A percentile compares a stretch with the other conserved stretches of the same genome.
phyloP scores from a whole-genome alignment of 2,329 filamentous ascomycete species.

The Rhynchosporium agropyri region DNA sequence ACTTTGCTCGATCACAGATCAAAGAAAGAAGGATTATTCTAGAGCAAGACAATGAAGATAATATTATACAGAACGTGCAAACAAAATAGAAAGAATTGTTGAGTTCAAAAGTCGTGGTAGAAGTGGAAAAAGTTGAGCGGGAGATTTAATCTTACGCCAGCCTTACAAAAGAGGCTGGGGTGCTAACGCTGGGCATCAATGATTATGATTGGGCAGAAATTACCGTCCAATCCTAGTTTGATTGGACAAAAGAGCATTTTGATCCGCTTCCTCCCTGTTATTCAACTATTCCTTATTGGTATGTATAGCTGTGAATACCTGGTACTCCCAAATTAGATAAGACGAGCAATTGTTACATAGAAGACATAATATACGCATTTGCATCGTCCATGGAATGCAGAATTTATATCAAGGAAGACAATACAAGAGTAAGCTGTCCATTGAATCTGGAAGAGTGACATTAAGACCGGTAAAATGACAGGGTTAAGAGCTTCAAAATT shows the following conservation, averaged over 20 bases:
- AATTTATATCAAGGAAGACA: too few relatives aligned
- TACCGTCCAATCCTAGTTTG: constrained; percentile 4
- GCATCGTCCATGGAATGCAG: too few relatives aligned
- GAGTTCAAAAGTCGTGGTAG: neutral
- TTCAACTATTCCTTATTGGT: neutral
- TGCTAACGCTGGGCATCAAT: constrained; percentile 11
- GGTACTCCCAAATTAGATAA: neutral
- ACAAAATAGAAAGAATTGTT: neutral
- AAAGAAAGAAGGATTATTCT: too few relatives aligned
- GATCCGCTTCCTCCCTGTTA: constrained; percentile 1
- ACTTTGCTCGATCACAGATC: too few relatives aligned
- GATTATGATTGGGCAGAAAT: constrained; percentile 10
- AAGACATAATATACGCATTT: neutral
- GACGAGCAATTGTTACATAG: neutral
- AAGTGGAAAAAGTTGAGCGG: too few relatives aligned
- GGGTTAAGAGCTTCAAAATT: constrained; percentile 1
- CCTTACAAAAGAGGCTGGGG: constrained; percentile 9
- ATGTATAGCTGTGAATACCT: neutral
- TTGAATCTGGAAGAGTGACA: neutral
- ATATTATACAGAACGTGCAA: too few relatives aligned
- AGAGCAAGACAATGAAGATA: neutral
- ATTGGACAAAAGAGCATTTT: constrained; percentile 2
- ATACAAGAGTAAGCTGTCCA: neutral
- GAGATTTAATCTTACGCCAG: constrained; percentile 13
- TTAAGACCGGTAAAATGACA: neutral